Evolutionary conservation across 1,284 basidiomycete genomes (phyloP), one percentile per base, ranked within the genome.

Genomic region (Ceratobasidium sp.): DNA sequence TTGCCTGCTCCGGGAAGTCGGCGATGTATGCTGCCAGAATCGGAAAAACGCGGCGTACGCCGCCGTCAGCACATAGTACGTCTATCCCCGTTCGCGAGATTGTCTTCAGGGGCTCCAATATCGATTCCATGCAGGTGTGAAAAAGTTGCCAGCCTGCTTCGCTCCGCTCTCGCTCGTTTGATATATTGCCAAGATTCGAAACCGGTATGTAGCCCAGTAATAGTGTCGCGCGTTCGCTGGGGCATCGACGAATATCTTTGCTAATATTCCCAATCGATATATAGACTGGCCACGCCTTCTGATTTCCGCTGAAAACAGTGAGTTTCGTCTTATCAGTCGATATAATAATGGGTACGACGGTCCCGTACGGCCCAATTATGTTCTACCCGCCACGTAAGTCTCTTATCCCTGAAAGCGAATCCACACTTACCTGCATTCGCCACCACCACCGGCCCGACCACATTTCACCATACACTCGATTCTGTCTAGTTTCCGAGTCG

Each of bases 11-110:
- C 5, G 79, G 81, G 55, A 77, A 81, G 49, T 83, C 82, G 7
- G 81, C 82, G n/a, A 82, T 72, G 61, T 80, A 83, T 1, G 79
- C 77, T 3, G 80, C 78, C 1, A 83, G 77, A 46, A 82, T 78
- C 0, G 81, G 81, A 68, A 67, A 78, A 15, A 79, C 78, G 0
- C 26, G 12, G 23, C 80, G 69, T 0, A 78, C 64, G 18, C 53
- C n/a, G 4, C 77, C 76, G 58, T 81, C 80, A 0, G 80, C 78
- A 69, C 80, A 81, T 1, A 56, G 26, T 55, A 82, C 77, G 2
- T 64, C n/a, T 12, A 77, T 42, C 7, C 80, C 81, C 0, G 66
- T 39, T 4, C 39, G 39, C 13, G 78, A 78, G 1, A 79, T 66
- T 0, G n/a, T 23, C 13, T 72, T 28, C 23, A 82, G 70, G 1